These are phyloP conservation scores for Fusarium coicis DNA, from an alignment of 2,329 filamentous ascomycete genomes.

Conservation along the genomic window DNA sequence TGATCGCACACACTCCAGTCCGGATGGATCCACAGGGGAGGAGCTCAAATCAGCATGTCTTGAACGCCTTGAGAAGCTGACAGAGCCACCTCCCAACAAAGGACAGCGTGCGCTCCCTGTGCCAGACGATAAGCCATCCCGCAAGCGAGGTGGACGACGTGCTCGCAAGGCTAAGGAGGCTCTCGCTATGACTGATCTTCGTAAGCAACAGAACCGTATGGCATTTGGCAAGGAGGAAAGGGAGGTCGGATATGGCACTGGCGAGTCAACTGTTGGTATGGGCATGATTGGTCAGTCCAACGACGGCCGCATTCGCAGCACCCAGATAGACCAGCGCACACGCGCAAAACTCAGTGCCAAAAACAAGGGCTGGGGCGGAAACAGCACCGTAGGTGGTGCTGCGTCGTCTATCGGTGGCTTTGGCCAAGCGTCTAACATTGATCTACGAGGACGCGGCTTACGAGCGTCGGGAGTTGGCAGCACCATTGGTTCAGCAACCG, in stretches of 20 bases:
- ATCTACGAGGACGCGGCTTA: conserved; percentile 80
- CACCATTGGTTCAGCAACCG: conserved; percentile 67
- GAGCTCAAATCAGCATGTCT: conserved; percentile 84
- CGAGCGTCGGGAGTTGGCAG: conserved; percentile 84
- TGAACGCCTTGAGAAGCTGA: conserved; percentile 89
- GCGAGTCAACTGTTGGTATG: conserved; percentile 85
- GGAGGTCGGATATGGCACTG: conserved; percentile 89
- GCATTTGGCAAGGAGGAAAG: conserved; percentile 95
- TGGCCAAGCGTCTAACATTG: conserved; percentile 73
- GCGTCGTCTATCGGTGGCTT: conserved; percentile 87
- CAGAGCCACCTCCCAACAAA: conserved; percentile 90
- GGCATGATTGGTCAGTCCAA: conserved; percentile 94
- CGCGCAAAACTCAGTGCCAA: conserved; percentile 93
- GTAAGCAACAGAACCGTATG: conserved; percentile 96
- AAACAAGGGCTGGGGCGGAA: conserved; percentile 92
- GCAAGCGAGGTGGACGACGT: conserved; percentile 90
- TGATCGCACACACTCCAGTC: conserved; percentile 83
- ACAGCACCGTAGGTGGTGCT: conserved; percentile 71
- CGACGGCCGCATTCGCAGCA: conserved; percentile 86
- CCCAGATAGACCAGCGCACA: conserved; percentile 93
- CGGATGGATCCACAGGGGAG: conserved; percentile 85
- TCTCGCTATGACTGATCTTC: conserved; percentile 94
- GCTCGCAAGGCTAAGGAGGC: conserved; percentile 97
- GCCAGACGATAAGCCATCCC: conserved; percentile 92
- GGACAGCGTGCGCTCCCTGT: conserved; percentile 87